Percentiles rank a stretch among this genome's conserved stretches.
Evolutionary conservation across 257 asterid genomes (phyloP).

Genomic region (Solanum tarapatanum): DNA sequence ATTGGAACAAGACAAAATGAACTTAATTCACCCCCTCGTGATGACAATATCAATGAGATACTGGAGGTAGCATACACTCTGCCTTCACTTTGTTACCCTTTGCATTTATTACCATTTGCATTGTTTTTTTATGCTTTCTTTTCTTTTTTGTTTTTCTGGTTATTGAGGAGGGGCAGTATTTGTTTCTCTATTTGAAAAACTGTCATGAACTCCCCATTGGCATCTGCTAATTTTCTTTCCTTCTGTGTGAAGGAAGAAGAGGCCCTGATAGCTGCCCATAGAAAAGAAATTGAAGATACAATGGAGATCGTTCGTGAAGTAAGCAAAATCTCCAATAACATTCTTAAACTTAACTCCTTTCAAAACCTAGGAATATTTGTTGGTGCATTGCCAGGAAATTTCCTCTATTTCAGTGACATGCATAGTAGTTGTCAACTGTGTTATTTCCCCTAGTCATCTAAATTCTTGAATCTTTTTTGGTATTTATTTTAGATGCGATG

Average conservation of each 20-base stretch:
- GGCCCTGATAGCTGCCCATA: constrained; percentile 89
- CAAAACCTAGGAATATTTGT: background rate
- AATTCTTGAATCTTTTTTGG: background rate
- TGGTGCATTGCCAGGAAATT: background rate
- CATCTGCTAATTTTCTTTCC: background rate
- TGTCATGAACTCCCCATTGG: constrained; percentile 3
- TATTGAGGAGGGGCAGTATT: background rate
- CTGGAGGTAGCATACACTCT: constrained; percentile 47
- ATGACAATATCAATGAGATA: constrained; percentile 71
- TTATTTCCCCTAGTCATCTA: background rate
- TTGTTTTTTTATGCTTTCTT: background rate
- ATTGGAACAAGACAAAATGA: constrained; percentile 32
- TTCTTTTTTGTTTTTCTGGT: background rate
- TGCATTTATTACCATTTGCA: background rate
- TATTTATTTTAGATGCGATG: background rate
- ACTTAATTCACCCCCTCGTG: constrained; percentile 39
- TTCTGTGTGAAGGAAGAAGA: constrained; percentile 70
- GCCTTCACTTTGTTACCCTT: background rate
- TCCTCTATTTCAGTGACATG: background rate
- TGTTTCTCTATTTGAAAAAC: background rate
- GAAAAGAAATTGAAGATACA: constrained; percentile 96
- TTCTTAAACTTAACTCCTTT: background rate
- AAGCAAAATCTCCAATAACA: constrained; percentile 4
- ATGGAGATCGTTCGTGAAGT: constrained; percentile 99
- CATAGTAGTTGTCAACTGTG: background rate